A percentile compares a stretch with the other conserved stretches of the same genome.
These are phyloP conservation scores for Suillus spraguei DNA, from an alignment of 768 basidiomycete genomes.

Conservation along the genomic window DNA sequence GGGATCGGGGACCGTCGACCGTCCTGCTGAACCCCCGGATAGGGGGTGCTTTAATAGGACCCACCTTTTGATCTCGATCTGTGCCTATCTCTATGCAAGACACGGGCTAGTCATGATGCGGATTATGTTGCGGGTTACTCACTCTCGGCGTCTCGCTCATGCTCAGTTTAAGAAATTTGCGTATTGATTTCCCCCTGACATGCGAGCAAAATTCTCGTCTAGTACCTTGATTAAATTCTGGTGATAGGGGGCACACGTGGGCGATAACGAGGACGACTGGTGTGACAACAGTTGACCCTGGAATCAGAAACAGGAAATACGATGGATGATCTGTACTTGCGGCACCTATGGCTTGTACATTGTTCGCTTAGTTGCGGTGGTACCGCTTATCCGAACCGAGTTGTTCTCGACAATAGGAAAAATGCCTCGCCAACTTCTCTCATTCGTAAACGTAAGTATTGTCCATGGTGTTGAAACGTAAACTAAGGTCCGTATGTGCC, in stretches of 20 bases:
- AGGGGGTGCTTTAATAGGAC: too few species aligned
- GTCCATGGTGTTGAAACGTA: background rate
- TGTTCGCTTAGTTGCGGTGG: background rate
- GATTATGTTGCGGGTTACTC: background rate
- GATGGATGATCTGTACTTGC: background rate
- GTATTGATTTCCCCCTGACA: background rate
- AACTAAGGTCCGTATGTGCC: background rate
- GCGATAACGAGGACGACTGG: background rate
- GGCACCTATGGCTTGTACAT: background rate
- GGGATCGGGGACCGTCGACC: too few species aligned
- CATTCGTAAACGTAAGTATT: background rate
- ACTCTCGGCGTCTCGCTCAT: background rate
- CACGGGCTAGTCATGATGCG: too few species aligned
- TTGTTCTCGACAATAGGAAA: background rate
- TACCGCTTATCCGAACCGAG: background rate
- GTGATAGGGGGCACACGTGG: background rate
- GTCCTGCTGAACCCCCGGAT: too few species aligned
- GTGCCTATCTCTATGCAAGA: too few species aligned
- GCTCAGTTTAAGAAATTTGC: background rate
- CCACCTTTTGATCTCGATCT: too few species aligned
- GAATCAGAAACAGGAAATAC: background rate
- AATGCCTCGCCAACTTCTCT: background rate
- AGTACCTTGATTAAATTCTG: background rate
- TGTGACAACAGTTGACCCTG: background rate
- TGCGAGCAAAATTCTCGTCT: background rate